Evolutionary conservation across 805 yeast species (phyloP).

Genomic region (Candida ficus): DNA sequence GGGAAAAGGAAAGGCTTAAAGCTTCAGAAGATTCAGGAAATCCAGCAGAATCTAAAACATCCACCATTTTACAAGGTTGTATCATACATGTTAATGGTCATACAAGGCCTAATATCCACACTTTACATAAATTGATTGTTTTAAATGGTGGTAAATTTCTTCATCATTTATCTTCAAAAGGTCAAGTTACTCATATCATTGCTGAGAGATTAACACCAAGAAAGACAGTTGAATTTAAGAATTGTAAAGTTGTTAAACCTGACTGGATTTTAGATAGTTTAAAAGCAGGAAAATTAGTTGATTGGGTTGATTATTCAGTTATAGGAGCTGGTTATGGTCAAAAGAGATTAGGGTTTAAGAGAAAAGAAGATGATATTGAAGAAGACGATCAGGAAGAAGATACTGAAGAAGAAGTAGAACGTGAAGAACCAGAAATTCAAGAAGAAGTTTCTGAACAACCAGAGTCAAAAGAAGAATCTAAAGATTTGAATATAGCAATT

Average conservation of each 20-base stretch:
- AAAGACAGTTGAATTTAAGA: constrained; percentile 58
- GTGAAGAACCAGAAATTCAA: constrained; percentile 5
- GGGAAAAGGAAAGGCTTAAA: constrained; percentile 41
- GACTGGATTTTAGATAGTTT: constrained; percentile 75
- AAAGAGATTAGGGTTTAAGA: constrained; percentile 10
- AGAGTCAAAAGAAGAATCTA: too few species aligned
- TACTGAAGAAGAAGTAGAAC: not conserved
- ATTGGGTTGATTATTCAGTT: constrained; percentile 69
- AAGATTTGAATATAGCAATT: constrained; percentile 13
- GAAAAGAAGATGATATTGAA: constrained; percentile 6
- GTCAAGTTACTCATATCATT: constrained; percentile 76
- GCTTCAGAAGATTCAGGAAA: constrained; percentile 1
- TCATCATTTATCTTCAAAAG: constrained; percentile 64
- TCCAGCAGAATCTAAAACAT: constrained; percentile 2
- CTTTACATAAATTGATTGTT: constrained; percentile 65
- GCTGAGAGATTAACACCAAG: constrained; percentile 77
- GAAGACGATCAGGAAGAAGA: not conserved
- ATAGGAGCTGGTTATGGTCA: constrained; percentile 53
- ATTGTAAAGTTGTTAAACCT: constrained; percentile 75
- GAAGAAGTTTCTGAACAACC: not conserved
- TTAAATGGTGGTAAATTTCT: constrained; percentile 76
- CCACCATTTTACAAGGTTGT: constrained; percentile 54
- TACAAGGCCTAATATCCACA: constrained; percentile 73
- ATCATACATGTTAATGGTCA: constrained; percentile 82
- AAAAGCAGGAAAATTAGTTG: constrained; percentile 38